Conservation (phyloP, 2,329 filamentous ascomycete species). For the Ophiosphaerella herpotricha region DNA sequence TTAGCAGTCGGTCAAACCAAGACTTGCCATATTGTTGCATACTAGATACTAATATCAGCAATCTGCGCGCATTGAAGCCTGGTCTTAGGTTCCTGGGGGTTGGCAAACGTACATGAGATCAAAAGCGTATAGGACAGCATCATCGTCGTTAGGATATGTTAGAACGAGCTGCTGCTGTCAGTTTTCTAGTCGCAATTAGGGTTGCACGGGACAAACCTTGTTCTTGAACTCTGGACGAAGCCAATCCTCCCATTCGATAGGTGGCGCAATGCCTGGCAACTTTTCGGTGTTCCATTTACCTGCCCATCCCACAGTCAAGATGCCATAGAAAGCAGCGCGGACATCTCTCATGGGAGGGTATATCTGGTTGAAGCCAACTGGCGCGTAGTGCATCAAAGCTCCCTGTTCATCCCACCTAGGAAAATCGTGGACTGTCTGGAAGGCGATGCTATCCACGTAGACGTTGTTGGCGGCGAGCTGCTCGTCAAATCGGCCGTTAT, state of each 20-base stretch:
- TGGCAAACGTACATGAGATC: conserved; percentile 47
- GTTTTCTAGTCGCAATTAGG: too few species aligned
- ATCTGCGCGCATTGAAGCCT: too few species aligned
- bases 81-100: too few species aligned
- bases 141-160: conserved; percentile 64
- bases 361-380: conserved; percentile 53
- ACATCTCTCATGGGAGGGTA: conserved; percentile 50
- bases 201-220: conserved; percentile 31
- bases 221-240: conserved; percentile 58
- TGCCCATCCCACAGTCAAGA: conserved; percentile 45
- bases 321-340: conserved; percentile 51
- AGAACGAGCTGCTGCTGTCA: conserved; percentile 46
- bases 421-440: conserved; percentile 60
- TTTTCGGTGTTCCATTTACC: conserved; percentile 42
- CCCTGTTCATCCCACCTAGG: conserved; percentile 57
- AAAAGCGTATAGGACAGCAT: conserved; percentile 59
- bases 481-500: conserved; percentile 54
- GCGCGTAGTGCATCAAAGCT: conserved; percentile 56
- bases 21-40: conserved; percentile 47
- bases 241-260: conserved; percentile 51
- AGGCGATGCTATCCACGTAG: conserved; percentile 51
- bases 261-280: conserved; percentile 20
- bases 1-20: conserved; percentile 56
- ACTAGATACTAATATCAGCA: conserved; percentile 11
- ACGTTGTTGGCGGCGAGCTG: conserved; percentile 46